Evolutionary conservation across 441 rosid genomes (phyloP), one percentile per base, ranked within the genome.

Genomic region (Caryocar brasiliense): DNA sequence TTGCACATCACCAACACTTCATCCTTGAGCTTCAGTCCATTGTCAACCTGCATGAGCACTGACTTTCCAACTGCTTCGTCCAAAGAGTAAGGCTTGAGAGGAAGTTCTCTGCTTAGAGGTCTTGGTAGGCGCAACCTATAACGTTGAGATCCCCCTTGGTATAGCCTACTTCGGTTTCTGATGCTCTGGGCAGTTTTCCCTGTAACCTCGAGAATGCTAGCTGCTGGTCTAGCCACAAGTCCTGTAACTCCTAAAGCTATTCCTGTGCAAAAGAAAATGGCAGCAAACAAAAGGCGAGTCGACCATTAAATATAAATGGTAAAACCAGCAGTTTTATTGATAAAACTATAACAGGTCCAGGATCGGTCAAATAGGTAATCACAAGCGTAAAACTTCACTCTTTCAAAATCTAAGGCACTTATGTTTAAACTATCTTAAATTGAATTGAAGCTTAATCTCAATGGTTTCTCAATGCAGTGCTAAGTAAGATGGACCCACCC

Each of bases 161-260:
- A 71, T 38, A 79, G 59, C 63, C 64, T 74, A 68, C 96, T 92
- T 70, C 86, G 68, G 70, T 82, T 92, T 76, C 96, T 80, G 57
- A 92, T 85, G 72, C 99, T 85, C 57, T 88, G 89, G 22, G 99
- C 95, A 26, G 95, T 92, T 83, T 75, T 83, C 30, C 95, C 99
- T n/a, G 96, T 85, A 22, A 83, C 91, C 75, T 92, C 96, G 32
- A 87, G 96, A 59, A 92, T 83, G 65, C 96, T 92, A 57, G 99
- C 99, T 45, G 95, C 82, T 18, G 99, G 99, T 62, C 86, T 80
- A 54, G 95, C 99, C 69, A 92, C 92, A 15, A 92, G 83, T 68
- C 99, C 92, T 7, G 99, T 79, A 13, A 92, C 75, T 57, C 99
- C 99, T 43, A 82, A 58, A 14, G 92, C 99, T 49, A 85, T 59